Base-by-base conservation (phyloP, 495 filamentous ascomycete species). In the Chlorociboria aeruginascens region DNA sequence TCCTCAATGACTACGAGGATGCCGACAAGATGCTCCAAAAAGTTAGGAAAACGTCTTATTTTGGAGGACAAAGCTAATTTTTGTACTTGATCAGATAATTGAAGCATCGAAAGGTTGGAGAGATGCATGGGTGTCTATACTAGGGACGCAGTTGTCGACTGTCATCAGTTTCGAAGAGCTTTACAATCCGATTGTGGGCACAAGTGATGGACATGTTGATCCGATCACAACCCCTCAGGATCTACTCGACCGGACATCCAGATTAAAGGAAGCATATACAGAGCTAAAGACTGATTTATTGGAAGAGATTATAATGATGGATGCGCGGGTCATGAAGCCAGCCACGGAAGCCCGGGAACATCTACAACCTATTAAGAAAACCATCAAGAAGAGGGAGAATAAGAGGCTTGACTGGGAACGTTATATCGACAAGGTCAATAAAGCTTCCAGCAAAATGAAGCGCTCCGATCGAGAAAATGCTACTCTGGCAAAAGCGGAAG, bases 331-430 rank as follows among this genome's bases (percentile, higher is more conserved):
- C 46, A 72, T 93, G 34, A 71, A 71, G 51, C 88, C 89, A 1
- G 82, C 85, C 3, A 71, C 70, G 14, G 74, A 83, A 43, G 86
- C 85, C 2, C 83, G 81, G 58, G 78, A 83, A 42, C 78, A 62
- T 36, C 69, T 95, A 48, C 71, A 76, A 47, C 83, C 86, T 0
- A 70, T 95, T 61, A 83, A 88, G 59, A 95, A 90, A 65, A 83
- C 83, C 2, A 90, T 97, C 62, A 95, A 95, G 68, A 90, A 86
- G 59, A 72, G 90, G 35, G 86, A 93, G 56, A 83, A 94, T 56
- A 87, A 82, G 65, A 84, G 94, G 72, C 57, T 92, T 39, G 90
- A 96, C 61, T 95, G 81, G 57, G 90, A 97, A 64, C 81, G 82
- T 50, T 80, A 79, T 48, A 79, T 89, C 58, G 75, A 82, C 46